A percentile compares a stretch with the other conserved stretches of the same genome.
Evolutionary conservation across 352 stramenopile genomes (phyloP).

Genomic region (Globisporangium viniferum): DNA sequence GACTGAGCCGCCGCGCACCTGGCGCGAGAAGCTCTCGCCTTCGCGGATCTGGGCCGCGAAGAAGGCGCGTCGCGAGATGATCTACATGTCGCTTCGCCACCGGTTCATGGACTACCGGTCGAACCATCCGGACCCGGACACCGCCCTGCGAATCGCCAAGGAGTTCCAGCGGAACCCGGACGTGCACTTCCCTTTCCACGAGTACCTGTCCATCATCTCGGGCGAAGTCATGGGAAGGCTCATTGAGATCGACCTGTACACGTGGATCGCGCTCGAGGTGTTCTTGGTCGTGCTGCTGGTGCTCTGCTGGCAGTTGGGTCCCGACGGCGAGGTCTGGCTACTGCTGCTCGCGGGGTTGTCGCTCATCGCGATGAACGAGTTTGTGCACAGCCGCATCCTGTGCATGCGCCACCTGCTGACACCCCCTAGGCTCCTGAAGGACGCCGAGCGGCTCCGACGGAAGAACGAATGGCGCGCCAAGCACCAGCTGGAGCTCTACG

Average conservation of each 20-base stretch:
- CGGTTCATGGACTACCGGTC: constrained; percentile 71
- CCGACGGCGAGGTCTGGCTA: constrained; percentile 36
- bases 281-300: constrained; percentile 45
- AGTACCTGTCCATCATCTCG: constrained; percentile 76
- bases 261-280: constrained; percentile 60
- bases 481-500: constrained; percentile 32
- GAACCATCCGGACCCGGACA: constrained; percentile 57
- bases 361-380: constrained; percentile 47
- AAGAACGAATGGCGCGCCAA: constrained; percentile 53
- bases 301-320: constrained; percentile 39
- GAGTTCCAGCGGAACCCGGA: constrained; percentile 62
- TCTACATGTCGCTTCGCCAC: constrained; percentile 57
- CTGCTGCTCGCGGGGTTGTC: constrained; percentile 34
- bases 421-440: constrained; percentile 45
- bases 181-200: constrained; percentile 67
- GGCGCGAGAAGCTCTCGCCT: constrained; percentile 34
- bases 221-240: constrained; percentile 68
- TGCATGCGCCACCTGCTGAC: constrained; percentile 51
- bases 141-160: constrained; percentile 38
- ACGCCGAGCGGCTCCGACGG: constrained; percentile 54
- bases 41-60: constrained; percentile 22
- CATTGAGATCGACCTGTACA: constrained; percentile 70
- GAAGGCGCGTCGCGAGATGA: constrained; percentile 54
- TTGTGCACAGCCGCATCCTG: constrained; percentile 46
- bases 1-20: constrained; percentile 41